Percentiles rank a stretch among this genome's conserved stretches.
These are phyloP conservation scores for Oryza rufipogon DNA, from an alignment of 176 grass and related monocot genomes.

Conservation along the genomic window DNA sequence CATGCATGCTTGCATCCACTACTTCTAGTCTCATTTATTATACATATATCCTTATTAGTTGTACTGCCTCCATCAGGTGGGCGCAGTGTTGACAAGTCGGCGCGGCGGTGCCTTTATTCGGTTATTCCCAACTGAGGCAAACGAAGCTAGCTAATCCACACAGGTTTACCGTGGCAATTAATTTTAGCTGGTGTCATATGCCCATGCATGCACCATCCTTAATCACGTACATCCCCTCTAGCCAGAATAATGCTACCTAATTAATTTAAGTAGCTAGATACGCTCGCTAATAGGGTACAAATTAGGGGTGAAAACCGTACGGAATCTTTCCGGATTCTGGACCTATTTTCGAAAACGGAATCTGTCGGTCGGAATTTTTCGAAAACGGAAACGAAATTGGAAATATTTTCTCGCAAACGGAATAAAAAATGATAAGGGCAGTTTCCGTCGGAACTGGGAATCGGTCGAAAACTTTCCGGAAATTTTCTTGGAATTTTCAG, in stretches of 20 bases:
- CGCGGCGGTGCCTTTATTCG: constrained; percentile 5
- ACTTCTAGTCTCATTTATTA: neutral
- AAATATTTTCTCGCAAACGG: too few species aligned
- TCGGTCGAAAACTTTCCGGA: too few species aligned
- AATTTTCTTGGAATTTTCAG: too few species aligned
- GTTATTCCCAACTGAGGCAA: constrained; percentile 26
- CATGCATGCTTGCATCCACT: constrained; percentile 41
- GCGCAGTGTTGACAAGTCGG: constrained; percentile 30
- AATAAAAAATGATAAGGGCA: too few species aligned
- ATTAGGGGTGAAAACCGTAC: too few species aligned
- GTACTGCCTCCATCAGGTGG: constrained; percentile 22
- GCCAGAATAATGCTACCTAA: neutral
- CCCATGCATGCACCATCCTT: neutral
- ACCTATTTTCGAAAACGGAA: too few species aligned
- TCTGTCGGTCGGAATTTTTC: too few species aligned
- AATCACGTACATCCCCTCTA: neutral
- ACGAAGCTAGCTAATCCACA: constrained; percentile 1
- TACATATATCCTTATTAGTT: neutral
- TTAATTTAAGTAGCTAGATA: neutral
- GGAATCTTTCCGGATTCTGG: too few species aligned
- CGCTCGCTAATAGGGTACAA: neutral
- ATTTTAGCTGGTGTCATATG: constrained; percentile 34
- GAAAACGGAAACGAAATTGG: too few species aligned
- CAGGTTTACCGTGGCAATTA: neutral
- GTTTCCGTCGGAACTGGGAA: too few species aligned